Conservation (phyloP, 306 rosid genomes). For the Erythrophleum fordii region DNA sequence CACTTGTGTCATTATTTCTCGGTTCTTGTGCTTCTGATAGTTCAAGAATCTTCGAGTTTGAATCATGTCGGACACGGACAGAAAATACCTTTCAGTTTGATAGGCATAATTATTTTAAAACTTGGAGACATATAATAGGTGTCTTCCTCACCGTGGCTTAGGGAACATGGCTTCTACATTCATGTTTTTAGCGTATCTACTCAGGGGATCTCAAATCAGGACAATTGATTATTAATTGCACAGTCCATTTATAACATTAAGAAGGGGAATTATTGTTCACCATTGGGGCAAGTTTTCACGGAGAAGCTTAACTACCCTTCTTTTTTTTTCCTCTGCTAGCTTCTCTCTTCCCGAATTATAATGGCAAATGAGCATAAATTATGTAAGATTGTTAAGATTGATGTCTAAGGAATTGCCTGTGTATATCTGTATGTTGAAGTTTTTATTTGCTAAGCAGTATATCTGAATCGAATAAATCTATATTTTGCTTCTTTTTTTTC, state of each 20-base stretch:
- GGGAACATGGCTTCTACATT: not conserved
- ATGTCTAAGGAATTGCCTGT: not conserved
- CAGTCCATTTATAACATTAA: not conserved
- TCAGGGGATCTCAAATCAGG: not conserved
- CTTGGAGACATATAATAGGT: not conserved
- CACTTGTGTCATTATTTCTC: not conserved
- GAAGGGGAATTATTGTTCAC: not conserved
- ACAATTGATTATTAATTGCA: not conserved
- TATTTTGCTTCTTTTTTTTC: not conserved
- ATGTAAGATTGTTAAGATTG: not conserved
- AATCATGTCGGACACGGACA: not conserved
- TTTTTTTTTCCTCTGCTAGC: not conserved
- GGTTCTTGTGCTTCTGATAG: not conserved
- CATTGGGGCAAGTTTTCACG: not conserved
- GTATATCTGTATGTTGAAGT: not conserved
- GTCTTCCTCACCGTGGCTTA: not conserved
- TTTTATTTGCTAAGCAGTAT: not conserved
- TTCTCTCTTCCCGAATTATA: not conserved
- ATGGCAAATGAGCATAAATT: not conserved
- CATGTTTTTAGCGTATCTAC: not conserved
- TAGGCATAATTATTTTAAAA: not conserved
- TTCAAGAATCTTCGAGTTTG: not conserved
- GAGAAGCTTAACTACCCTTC: not conserved
- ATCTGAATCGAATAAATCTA: conserved; percentile 9
- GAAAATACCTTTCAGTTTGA: not conserved